A percentile compares a stretch with the other conserved stretches of the same genome.
Conservation (phyloP, 495 filamentous ascomycete genomes). For the Penicillium salamii region DNA sequence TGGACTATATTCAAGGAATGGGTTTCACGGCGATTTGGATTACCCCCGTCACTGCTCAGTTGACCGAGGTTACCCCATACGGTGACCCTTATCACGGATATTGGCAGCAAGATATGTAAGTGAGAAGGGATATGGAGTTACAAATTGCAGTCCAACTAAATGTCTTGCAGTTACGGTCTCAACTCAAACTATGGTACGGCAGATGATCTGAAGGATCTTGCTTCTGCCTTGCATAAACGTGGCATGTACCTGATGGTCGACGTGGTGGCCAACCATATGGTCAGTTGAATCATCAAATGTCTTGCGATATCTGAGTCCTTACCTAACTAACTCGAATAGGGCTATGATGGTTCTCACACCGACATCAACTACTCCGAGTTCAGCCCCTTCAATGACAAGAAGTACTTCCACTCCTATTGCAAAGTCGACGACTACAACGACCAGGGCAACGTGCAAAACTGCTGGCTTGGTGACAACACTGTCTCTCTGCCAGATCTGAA, state of each 20-base stretch:
- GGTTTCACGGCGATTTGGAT: constrained; percentile 86
- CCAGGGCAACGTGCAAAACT: constrained; percentile 45
- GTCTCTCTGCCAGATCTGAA: constrained; percentile 69
- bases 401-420: constrained; percentile 69
- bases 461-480: constrained; percentile 63
- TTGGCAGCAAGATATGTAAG: constrained; percentile 66
- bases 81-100: constrained; percentile 70
- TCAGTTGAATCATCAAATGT: constrained; percentile 15
- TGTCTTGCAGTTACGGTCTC: constrained; percentile 43
- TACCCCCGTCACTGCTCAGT: constrained; percentile 65
- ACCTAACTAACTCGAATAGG: constrained; percentile 28
- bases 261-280: constrained; percentile 76
- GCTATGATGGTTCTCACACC: constrained; percentile 51
- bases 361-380: constrained; percentile 60
- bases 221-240: constrained; percentile 56
- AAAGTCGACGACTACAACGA: constrained; percentile 61
- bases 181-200: constrained; percentile 66
- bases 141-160: background rate
- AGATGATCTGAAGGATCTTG: constrained; percentile 61
- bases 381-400: constrained; percentile 59
- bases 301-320: background rate
- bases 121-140: background rate
- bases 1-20: constrained; percentile 64
- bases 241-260: constrained; percentile 78
- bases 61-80: constrained; percentile 48